These are phyloP conservation scores for Coix lacrymajobi DNA, from an alignment of 176 grass and related monocot species.

Conservation along the genomic window DNA sequence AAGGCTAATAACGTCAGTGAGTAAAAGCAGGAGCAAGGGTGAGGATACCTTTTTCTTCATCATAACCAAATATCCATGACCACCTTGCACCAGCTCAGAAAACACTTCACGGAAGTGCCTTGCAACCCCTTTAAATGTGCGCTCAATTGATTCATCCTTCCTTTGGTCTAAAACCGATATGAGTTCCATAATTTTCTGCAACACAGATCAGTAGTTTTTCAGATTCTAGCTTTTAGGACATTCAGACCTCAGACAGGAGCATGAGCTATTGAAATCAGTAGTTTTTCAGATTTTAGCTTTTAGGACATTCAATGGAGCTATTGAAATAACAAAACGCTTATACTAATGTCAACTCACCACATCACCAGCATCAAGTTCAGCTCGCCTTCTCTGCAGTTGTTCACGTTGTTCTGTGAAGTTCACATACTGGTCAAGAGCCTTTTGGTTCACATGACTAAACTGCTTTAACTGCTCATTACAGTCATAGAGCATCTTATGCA, in stretches of 20 bases:
- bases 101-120: conserved; percentile 96
- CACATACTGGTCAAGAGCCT: conserved; percentile 98
- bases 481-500: conserved; percentile 86
- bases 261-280: background rate
- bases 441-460: conserved; percentile 98
- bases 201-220: background rate
- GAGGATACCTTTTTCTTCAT: conserved; percentile 92
- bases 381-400: conserved; percentile 78
- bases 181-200: conserved; percentile 94
- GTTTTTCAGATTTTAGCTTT: conserved; percentile 19
- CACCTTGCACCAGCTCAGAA: conserved; percentile 90
- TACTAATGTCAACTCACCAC: conserved; percentile 35
- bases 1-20: background rate
- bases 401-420: conserved; percentile 98
- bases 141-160: conserved; percentile 99
- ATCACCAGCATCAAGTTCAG: conserved; percentile 94
- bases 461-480: conserved; percentile 90
- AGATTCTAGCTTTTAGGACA: conserved; percentile 13
- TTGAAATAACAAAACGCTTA: conserved; percentile 16
- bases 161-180: conserved; percentile 95
- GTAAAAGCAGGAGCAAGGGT: conserved; percentile 10
- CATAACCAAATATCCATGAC: conserved; percentile 92
- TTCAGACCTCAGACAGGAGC: background rate
- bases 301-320: background rate
- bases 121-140: conserved; percentile 98